Evolutionary conservation across 2,329 filamentous ascomycete species (phyloP).

Genomic region (Sarocladium oryzae): DNA sequence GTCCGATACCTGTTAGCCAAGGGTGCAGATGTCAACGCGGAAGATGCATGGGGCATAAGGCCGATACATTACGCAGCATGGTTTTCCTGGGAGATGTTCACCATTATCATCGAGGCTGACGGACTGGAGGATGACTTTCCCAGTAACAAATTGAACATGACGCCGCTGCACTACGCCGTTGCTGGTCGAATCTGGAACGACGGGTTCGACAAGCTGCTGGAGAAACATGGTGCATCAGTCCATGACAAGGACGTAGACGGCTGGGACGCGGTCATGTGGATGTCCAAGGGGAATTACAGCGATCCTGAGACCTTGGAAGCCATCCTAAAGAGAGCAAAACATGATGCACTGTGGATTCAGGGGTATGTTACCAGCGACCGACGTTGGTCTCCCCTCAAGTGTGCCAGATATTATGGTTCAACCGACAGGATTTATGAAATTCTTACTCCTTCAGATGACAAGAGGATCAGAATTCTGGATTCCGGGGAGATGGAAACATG

Average conservation of each 20-base stretch:
- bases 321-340: not conserved
- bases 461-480: not conserved
- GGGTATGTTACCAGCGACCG: not conserved
- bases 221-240: not conserved
- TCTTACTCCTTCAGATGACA: not conserved
- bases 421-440: not conserved
- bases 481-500: not conserved
- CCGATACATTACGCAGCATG: not conserved
- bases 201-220: not conserved
- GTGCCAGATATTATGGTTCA: not conserved
- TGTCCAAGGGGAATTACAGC: not conserved
- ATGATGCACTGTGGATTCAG: not conserved
- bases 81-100: constrained; percentile 2
- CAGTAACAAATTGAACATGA: not conserved
- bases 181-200: not conserved
- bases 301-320: not conserved
- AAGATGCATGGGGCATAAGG: constrained; percentile 1
- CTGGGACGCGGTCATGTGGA: not conserved
- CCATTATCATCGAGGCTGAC: not conserved
- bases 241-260: not conserved
- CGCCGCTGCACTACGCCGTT: not conserved
- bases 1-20: not conserved
- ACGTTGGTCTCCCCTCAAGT: constrained; percentile 2
- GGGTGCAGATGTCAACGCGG: not conserved
- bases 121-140: not conserved